Conservation (phyloP, 1,139 yeast species). For the Diutina catenulata region DNA sequence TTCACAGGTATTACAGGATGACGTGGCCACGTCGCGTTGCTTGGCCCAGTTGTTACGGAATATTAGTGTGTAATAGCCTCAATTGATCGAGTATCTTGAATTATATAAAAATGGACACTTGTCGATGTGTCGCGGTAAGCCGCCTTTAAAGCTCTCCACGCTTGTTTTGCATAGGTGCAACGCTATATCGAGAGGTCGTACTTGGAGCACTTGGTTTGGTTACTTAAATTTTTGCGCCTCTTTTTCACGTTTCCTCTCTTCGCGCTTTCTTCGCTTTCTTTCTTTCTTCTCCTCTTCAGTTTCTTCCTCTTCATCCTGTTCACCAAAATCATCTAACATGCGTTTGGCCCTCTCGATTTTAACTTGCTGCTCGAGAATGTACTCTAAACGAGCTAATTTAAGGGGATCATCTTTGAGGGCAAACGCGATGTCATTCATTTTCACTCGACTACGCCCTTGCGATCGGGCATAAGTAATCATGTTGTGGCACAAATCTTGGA, state of each 20-base stretch:
- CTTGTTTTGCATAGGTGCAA: no score
- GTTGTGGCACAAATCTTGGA: conserved; percentile 41
- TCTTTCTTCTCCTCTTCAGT: conserved; percentile 4
- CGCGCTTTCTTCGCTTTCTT: background rate
- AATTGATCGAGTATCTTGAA: no score
- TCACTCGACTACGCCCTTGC: conserved; percentile 56
- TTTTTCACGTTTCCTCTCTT: conserved; percentile 4
- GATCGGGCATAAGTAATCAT: conserved; percentile 27
- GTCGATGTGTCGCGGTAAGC: no score
- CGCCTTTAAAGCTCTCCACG: no score
- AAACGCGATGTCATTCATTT: conserved; percentile 81
- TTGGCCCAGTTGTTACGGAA: conserved; percentile 73
- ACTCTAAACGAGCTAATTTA: conserved; percentile 76
- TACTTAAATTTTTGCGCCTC: background rate
- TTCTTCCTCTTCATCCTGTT: conserved; percentile 25
- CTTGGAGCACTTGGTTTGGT: no score
- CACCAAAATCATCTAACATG: conserved; percentile 37
- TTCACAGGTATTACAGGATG: conserved; percentile 68
- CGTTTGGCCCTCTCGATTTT: conserved; percentile 72
- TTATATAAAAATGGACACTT: no score
- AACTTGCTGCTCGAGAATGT: conserved; percentile 62
- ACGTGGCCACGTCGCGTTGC: conserved; percentile 78
- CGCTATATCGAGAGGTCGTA: no score
- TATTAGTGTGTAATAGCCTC: conserved; percentile 26
- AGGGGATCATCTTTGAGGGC: conserved; percentile 74